These are phyloP conservation scores for Lasiosphaeria hispida DNA, from an alignment of 495 filamentous ascomycete genomes.

Conservation along the genomic window DNA sequence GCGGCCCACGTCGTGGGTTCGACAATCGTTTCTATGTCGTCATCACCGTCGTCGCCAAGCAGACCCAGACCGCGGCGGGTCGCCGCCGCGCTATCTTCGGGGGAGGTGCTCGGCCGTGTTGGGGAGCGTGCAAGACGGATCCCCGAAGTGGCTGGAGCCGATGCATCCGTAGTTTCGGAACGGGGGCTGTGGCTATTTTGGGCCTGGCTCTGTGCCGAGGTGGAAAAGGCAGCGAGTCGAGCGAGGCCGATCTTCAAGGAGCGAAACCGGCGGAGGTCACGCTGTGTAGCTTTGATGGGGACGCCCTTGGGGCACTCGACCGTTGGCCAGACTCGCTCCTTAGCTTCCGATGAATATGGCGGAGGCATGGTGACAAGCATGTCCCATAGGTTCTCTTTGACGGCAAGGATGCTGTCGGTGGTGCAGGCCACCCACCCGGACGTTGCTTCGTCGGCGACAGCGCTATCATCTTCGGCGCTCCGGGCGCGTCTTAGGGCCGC, in stretches of 20 bases:
- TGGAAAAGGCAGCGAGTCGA: slow-evolving; percentile 39
- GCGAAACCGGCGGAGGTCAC: slow-evolving; percentile 78
- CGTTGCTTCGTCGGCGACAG: slow-evolving; percentile 45
- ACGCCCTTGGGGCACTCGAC: slow-evolving; percentile 62
- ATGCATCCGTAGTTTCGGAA: slow-evolving; percentile 23
- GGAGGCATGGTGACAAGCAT: slow-evolving; percentile 78
- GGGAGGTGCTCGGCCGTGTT: slow-evolving; percentile 27
- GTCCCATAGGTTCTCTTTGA: slow-evolving; percentile 85
- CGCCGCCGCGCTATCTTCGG: slow-evolving; percentile 21
- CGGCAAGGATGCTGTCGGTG: slow-evolving; percentile 84
- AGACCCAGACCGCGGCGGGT: not conserved
- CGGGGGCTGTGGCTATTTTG: slow-evolving; percentile 15
- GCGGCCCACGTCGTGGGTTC: slow-evolving; percentile 87
- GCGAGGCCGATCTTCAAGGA: slow-evolving; percentile 67
- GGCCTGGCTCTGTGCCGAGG: slow-evolving; percentile 20
- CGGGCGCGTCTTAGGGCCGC: slow-evolving; percentile 34
- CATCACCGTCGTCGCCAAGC: slow-evolving; percentile 12
- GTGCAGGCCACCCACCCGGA: slow-evolving; percentile 90
- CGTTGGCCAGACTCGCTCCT: slow-evolving; percentile 68
- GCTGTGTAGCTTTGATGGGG: slow-evolving; percentile 81
- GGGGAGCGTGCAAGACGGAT: slow-evolving; percentile 24
- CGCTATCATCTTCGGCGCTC: slow-evolving; percentile 22
- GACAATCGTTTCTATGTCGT: slow-evolving; percentile 55
- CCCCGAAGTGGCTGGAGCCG: slow-evolving; percentile 23
- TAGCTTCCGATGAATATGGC: slow-evolving; percentile 48